Conservation (phyloP, 208 protist species). For the Phytomonas sp. region DNA sequence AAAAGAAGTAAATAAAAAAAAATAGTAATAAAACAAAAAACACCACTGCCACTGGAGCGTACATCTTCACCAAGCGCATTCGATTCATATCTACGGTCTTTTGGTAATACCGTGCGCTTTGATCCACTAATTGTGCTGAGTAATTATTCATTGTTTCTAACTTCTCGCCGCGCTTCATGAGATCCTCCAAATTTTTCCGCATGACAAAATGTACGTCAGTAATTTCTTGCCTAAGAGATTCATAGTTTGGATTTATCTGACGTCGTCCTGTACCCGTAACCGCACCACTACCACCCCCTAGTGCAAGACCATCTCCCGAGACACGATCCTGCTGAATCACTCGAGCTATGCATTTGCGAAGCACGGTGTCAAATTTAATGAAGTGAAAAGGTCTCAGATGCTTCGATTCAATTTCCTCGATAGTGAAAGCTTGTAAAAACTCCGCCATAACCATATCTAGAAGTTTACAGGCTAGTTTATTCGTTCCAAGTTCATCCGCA, state of each 20-base stretch:
- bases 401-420: constrained; percentile 37
- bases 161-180: constrained; percentile 84
- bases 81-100: constrained; percentile 85
- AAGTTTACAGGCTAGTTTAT: constrained; percentile 76
- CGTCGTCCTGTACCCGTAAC: constrained; percentile 30
- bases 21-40: constrained; percentile 59
- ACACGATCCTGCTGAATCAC: constrained; percentile 65
- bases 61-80: constrained; percentile 79
- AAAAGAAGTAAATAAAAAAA: constrained; percentile 84
- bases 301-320: constrained; percentile 32
- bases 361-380: constrained; percentile 82
- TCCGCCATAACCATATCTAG: constrained; percentile 73
- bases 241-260: constrained; percentile 69
- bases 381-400: constrained; percentile 79
- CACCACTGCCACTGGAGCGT: constrained; percentile 71
- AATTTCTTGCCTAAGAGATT: constrained; percentile 70
- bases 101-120: constrained; percentile 79
- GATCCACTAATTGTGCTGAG: constrained; percentile 67
- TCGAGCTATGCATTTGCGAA: constrained; percentile 60
- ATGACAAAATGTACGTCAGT: constrained; percentile 89
- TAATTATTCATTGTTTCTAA: constrained; percentile 87
- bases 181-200: constrained; percentile 85
- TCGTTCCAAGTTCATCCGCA: constrained; percentile 56
- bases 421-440: constrained; percentile 55
- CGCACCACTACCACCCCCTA: constrained; percentile 19